Conservation (phyloP, 2,329 filamentous ascomycete genomes). For the Sporothrix humicola region DNA sequence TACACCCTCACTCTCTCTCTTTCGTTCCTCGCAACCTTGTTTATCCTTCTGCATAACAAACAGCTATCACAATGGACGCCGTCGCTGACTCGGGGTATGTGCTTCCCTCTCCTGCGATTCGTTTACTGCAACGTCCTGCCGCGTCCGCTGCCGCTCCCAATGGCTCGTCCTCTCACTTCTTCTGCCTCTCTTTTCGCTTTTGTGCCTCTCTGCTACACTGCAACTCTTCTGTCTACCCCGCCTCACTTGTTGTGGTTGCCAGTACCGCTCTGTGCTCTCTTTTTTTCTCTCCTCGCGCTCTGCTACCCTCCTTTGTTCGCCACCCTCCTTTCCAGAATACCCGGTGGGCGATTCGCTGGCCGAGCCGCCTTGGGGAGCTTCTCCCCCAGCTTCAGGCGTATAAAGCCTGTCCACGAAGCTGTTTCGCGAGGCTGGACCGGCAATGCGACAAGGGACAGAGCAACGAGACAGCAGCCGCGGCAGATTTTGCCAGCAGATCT, state of each 20-base stretch:
- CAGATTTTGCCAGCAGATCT: not conserved
- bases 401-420: not conserved
- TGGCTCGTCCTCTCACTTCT: not conserved
- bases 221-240: constrained; percentile 10
- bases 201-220: constrained; percentile 4
- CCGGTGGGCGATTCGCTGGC: constrained; percentile 25
- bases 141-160: constrained; percentile 8
- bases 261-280: not conserved
- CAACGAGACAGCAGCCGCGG: not conserved
- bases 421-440: not conserved
- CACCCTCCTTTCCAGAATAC: constrained; percentile 24
- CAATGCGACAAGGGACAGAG: not conserved
- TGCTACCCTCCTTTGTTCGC: constrained; percentile 10
- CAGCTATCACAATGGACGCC: constrained; percentile 20
- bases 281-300: not conserved
- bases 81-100: constrained; percentile 22
- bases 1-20: not conserved
- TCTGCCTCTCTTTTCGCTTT: constrained; percentile 17
- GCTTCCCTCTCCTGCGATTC: constrained; percentile 8
- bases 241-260: not conserved
- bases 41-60: not conserved
- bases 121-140: constrained; percentile 1
- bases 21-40: not conserved
- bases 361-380: constrained; percentile 17
- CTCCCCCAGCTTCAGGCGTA: not conserved